Conservation (phyloP, 2,329 filamentous ascomycete species). For the Ambrosiella xylebori region DNA sequence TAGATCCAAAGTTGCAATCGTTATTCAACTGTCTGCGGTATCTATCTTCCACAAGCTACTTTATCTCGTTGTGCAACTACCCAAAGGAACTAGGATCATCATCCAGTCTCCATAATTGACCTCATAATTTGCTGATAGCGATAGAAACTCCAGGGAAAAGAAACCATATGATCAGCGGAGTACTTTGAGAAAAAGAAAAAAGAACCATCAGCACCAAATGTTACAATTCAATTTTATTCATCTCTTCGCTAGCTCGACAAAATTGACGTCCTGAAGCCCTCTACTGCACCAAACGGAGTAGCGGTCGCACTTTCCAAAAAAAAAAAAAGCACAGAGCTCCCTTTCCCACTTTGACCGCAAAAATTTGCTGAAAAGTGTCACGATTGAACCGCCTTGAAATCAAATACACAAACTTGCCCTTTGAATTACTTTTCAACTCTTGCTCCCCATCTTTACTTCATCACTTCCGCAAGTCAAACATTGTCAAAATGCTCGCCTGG, state of each 20-base stretch:
- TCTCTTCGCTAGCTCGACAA: not conserved
- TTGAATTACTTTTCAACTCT: not conserved
- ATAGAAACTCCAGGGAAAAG: not conserved
- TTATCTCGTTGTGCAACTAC: not conserved
- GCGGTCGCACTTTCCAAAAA: not conserved
- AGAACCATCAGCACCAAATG: not conserved
- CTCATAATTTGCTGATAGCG: not conserved
- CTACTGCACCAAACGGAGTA: not conserved
- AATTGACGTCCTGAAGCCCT: not conserved
- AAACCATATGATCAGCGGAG: not conserved
- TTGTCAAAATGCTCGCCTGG: slow-evolving; percentile 1
- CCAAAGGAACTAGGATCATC: not conserved
- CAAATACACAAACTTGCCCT: not conserved
- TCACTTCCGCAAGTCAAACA: not conserved
- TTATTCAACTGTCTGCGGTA: too few species aligned
- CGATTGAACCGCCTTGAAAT: not conserved
- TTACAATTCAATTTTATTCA: not conserved
- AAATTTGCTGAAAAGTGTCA: not conserved
- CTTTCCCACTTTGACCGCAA: not conserved
- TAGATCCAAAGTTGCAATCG: too few species aligned
- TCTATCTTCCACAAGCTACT: not conserved
- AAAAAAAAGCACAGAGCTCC: not conserved
- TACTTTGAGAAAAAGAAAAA: not conserved
- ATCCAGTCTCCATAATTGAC: not conserved
- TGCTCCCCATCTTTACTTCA: not conserved